A percentile compares a stretch with the other conserved stretches of the same genome.
Conservation (phyloP, 139 green algal species). For the Trebouxia sp. region DNA sequence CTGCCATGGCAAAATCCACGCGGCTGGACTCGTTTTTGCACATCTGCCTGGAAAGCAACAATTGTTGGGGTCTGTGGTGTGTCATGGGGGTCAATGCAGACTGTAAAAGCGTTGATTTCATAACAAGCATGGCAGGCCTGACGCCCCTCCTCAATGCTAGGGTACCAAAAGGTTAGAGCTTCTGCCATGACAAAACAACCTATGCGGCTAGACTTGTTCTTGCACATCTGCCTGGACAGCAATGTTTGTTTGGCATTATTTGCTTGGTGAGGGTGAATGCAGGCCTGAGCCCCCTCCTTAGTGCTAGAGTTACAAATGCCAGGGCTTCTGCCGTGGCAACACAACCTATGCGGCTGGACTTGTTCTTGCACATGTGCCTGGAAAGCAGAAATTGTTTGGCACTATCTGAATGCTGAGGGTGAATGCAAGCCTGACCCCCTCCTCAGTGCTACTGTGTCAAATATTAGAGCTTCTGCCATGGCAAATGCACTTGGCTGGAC, state of each 20-base stretch:
- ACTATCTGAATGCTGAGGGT: too few relatives aligned
- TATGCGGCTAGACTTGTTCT: constrained; percentile 45
- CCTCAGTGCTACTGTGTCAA: constrained; percentile 63
- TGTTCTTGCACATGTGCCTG: constrained; percentile 49
- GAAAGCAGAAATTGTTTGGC: background rate
- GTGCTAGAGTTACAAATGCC: constrained; percentile 71
- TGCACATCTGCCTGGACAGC: constrained; percentile 44
- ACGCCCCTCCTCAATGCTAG: constrained; percentile 45
- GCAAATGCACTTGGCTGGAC: constrained; percentile 59
- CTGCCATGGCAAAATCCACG: constrained; percentile 76
- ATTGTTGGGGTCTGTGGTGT: too few relatives aligned
- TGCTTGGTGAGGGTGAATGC: too few relatives aligned
- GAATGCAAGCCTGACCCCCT: constrained; percentile 24
- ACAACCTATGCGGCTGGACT: constrained; percentile 61
- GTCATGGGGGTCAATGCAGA: too few relatives aligned
- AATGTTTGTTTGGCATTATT: too few relatives aligned
- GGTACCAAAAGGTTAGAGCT: constrained; percentile 75
- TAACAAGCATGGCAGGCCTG: background rate
- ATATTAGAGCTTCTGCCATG: constrained; percentile 77
- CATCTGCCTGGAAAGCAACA: constrained; percentile 41
- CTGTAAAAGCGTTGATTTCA: too few relatives aligned
- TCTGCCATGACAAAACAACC: constrained; percentile 75
- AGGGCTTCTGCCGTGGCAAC: constrained; percentile 81
- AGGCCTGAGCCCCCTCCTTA: constrained; percentile 37
- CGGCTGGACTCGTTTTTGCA: constrained; percentile 41